Conservation (phyloP, 2,329 filamentous ascomycete species). For the Microcyclosporella mali region DNA sequence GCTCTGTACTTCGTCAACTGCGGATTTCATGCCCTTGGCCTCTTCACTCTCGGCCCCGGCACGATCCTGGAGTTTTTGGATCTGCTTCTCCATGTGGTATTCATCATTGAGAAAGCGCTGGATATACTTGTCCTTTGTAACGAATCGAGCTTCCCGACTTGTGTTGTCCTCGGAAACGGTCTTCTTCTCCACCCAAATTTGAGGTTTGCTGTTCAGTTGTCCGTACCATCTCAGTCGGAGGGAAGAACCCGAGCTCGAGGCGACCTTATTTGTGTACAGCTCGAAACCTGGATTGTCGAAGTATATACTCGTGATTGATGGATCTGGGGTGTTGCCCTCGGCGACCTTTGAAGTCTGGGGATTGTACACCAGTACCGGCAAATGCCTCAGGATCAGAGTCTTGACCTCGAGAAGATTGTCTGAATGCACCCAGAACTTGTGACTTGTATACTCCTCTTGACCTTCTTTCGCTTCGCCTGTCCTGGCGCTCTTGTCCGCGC, state of each 20-base stretch:
- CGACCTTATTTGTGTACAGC: constrained; percentile 80
- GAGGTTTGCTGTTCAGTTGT: constrained; percentile 68
- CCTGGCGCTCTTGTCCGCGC: constrained; percentile 25
- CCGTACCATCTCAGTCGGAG: constrained; percentile 89
- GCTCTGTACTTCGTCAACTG: constrained; percentile 68
- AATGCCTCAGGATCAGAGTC: constrained; percentile 82
- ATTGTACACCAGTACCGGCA: constrained; percentile 90
- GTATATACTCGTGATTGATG: constrained; percentile 90
- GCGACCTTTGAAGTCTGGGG: constrained; percentile 76
- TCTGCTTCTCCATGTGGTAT: constrained; percentile 85
- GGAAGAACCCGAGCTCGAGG: constrained; percentile 70
- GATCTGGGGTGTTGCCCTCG: constrained; percentile 70
- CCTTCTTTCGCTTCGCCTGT: constrained; percentile 17
- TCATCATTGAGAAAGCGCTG: constrained; percentile 78
- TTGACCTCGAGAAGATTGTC: constrained; percentile 97
- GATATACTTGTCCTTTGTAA: constrained; percentile 91
- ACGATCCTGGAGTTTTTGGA: constrained; percentile 75
- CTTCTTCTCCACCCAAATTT: constrained; percentile 87
- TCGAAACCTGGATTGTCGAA: constrained; percentile 85
- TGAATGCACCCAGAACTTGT: constrained; percentile 76
- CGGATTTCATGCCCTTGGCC: constrained; percentile 62
- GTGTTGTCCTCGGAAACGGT: constrained; percentile 67
- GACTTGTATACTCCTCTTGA: constrained; percentile 28
- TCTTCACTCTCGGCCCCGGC: constrained; percentile 61
- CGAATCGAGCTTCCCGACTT: constrained; percentile 72